Conservation (phyloP, 495 filamentous ascomycete species). For the Neurospora terricola region DNA sequence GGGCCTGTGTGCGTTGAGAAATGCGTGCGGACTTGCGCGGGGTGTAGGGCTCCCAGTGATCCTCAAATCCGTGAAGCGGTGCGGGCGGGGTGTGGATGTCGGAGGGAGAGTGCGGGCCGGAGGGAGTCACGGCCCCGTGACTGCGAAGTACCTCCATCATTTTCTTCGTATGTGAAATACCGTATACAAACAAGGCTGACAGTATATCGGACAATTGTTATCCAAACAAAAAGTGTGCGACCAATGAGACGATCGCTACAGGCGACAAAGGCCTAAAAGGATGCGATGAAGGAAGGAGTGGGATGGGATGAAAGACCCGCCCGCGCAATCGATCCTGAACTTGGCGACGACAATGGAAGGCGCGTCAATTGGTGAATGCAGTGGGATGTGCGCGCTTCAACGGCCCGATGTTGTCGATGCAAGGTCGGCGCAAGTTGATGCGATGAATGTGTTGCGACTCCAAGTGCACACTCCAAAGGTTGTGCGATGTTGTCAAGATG, state of each 20-base stretch:
- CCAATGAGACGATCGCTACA: not conserved
- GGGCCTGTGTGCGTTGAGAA: conserved; percentile 22
- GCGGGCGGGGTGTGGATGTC: conserved; percentile 58
- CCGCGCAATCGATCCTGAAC: not conserved
- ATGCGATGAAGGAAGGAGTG: not conserved
- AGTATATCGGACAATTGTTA: not conserved
- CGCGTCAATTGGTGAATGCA: not conserved
- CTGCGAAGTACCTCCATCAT: conserved; percentile 5
- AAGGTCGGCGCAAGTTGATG: not conserved
- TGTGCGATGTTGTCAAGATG: not conserved
- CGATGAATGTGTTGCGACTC: no score
- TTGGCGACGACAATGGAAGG: not conserved
- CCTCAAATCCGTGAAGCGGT: conserved; percentile 60
- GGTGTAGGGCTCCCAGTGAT: conserved; percentile 61
- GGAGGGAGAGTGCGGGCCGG: conserved; percentile 50
- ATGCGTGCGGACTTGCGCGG: conserved; percentile 49
- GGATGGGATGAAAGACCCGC: not conserved
- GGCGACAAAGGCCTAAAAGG: not conserved
- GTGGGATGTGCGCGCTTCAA: not conserved
- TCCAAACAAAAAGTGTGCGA: not conserved
- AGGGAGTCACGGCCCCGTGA: conserved; percentile 30
- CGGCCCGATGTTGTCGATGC: not conserved
- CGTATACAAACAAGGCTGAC: not conserved
- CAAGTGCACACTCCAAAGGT: not conserved
- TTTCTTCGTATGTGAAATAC: not conserved